Percentiles rank a stretch among this genome's conserved stretches.
Evolutionary conservation across 805 yeast species (phyloP).

Genomic region (Candida loeiensis): DNA sequence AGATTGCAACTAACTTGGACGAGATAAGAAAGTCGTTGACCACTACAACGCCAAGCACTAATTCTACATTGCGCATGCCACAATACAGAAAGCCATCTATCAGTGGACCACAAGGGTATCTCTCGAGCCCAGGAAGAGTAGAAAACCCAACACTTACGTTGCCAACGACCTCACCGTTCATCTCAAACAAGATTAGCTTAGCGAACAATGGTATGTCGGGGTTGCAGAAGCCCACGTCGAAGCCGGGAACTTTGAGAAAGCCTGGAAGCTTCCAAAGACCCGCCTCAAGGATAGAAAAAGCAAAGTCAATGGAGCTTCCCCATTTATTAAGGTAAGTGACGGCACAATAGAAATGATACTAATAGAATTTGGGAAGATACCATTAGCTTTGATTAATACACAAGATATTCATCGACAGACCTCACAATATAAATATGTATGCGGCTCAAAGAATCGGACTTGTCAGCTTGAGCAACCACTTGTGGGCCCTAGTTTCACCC

Average conservation of each 20-base stretch:
- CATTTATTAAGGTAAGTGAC: constrained; percentile 8
- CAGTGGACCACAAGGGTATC: neutral
- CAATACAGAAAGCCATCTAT: constrained; percentile 19
- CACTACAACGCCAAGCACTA: constrained; percentile 11
- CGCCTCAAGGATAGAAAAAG: constrained; percentile 16
- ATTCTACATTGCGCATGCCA: constrained; percentile 22
- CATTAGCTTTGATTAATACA: too few relatives aligned
- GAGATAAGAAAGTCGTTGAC: constrained; percentile 14
- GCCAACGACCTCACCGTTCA: constrained; percentile 26
- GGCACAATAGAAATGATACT: too few relatives aligned
- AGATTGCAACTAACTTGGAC: constrained; percentile 14
- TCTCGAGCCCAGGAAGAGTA: constrained; percentile 1
- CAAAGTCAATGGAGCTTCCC: constrained; percentile 22
- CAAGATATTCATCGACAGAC: too few relatives aligned
- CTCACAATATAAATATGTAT: neutral
- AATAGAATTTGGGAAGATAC: too few relatives aligned
- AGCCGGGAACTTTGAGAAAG: constrained; percentile 21
- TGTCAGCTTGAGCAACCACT: constrained; percentile 74
- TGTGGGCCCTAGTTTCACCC: constrained; percentile 55
- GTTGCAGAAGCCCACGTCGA: constrained; percentile 4
- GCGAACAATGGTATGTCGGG: constrained; percentile 6
- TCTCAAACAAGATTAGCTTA: constrained; percentile 24
- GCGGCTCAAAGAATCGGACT: constrained; percentile 1
- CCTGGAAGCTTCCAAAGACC: constrained; percentile 37
- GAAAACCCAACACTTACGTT: constrained; percentile 18